Base-by-base conservation (phyloP, 2,329 filamentous ascomycete genomes). In the Trichoderma hamatum region DNA sequence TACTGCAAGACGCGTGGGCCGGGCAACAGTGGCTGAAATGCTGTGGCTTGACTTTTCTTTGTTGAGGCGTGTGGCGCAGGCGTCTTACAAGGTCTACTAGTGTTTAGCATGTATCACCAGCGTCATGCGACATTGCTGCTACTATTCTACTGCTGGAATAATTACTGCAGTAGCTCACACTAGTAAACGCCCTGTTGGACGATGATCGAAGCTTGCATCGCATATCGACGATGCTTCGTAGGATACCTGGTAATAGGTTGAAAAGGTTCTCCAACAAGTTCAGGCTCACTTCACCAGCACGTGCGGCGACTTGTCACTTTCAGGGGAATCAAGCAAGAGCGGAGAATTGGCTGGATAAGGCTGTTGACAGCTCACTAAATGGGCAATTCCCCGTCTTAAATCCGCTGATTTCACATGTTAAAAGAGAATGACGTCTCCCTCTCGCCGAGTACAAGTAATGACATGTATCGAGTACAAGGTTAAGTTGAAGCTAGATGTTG, bases 341-440 rank as follows among this genome's bases (percentile, higher is more conserved):
- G 21, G 21, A 21, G 46, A 49, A 49, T 49, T 49, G 46, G 10
- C 19, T 24, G 46, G 24, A 24, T 5, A 24, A 14, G 24, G 10
- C n/a, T 10, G 11, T 54, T 19, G 19, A 55, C 21, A 19, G 19
- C 39, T 28, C 10, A 43, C 11, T 26, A 16, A 16, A 56, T 28
- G 32, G 21, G 43, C 36, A 55, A 4, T 24, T 28, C 26, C 34
- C 30, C 24, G 32, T 64, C 16, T 16, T 32, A 46, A 49, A 49
- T 51, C 64, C 21, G 64, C 64, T 51, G 21, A 61, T 49, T 70
- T 71, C 69, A 71, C 69, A 71, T 71, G 70, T 32, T 26, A 70
- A 55, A 66, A 36, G 26, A 11, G 9, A 59, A 82, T 78, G 34
- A 83, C 81, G 56, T 79, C 79, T 70, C 83, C 82, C 5, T 36